phyloP scores from a whole-genome alignment of 129 eudicot genomes.

The Flaveria sonorensis region DNA sequence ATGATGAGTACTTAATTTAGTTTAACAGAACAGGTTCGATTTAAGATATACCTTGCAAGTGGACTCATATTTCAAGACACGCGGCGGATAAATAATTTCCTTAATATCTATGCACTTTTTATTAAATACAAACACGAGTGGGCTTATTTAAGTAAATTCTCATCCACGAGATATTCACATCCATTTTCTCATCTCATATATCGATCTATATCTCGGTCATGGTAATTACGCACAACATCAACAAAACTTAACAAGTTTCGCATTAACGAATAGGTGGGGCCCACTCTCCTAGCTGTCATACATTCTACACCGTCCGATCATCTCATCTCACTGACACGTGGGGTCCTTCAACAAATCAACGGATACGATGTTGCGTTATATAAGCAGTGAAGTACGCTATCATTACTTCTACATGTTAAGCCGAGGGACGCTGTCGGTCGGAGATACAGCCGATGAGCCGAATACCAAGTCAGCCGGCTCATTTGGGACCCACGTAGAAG shows the following conservation, averaged over 20 bases:
- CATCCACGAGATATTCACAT: neutral
- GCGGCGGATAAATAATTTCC: neutral
- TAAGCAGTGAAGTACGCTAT: slow-evolving; percentile 17
- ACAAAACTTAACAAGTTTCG: slow-evolving; percentile 23
- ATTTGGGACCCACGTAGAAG: slow-evolving; percentile 31
- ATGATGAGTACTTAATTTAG: too few species aligned
- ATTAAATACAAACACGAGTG: slow-evolving; percentile 26
- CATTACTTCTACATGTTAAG: slow-evolving; percentile 23
- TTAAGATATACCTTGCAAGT: neutral
- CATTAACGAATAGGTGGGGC: slow-evolving; percentile 18
- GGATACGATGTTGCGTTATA: neutral
- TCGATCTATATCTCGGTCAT: slow-evolving; percentile 24
- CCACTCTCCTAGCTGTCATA: slow-evolving; percentile 6
- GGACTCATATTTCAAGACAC: slow-evolving; percentile 9
- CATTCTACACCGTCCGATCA: slow-evolving; percentile 34
- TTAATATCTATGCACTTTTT: slow-evolving; percentile 24
- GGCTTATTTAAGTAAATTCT: neutral
- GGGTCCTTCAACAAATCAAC: slow-evolving; percentile 14
- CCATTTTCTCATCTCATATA: slow-evolving; percentile 9
- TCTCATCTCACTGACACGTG: neutral
- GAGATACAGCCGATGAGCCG: slow-evolving; percentile 58
- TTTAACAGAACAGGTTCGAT: too few species aligned
- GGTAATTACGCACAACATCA: slow-evolving; percentile 18
- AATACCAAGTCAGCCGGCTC: slow-evolving; percentile 47
- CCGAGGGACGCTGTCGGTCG: slow-evolving; percentile 54